Evolutionary conservation across 192 early-diverging fungal species (phyloP).

Genomic region (Coemansia sp.): DNA sequence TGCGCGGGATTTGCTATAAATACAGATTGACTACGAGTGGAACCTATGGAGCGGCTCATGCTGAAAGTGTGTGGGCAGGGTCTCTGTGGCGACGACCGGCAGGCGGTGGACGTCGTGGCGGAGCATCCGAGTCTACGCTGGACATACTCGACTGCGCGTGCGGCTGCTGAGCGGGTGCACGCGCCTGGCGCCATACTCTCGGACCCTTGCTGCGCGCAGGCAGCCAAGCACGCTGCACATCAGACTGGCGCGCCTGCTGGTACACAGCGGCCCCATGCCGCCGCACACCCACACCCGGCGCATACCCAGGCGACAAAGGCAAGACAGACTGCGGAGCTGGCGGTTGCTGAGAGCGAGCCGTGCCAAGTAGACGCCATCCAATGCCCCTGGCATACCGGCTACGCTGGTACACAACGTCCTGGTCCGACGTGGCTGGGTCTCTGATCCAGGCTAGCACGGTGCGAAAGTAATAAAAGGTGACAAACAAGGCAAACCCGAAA

Average conservation of each 20-base stretch:
- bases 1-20: too few species aligned
- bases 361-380: slow-evolving; percentile 12
- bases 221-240: slow-evolving; percentile 30
- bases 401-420: slow-evolving; percentile 10
- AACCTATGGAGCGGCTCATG: too few species aligned
- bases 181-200: slow-evolving; percentile 41
- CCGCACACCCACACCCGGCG: too few species aligned
- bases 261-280: too few species aligned
- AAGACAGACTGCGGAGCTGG: neutral
- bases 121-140: neutral
- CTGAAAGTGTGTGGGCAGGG: too few species aligned
- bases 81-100: neutral
- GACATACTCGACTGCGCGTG: slow-evolving; percentile 1
- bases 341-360: slow-evolving; percentile 3
- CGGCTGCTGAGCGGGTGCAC: slow-evolving; percentile 9
- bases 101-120: neutral
- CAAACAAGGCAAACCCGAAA: slow-evolving; percentile 26
- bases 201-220: slow-evolving; percentile 22
- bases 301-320: too few species aligned
- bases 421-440: slow-evolving; percentile 27
- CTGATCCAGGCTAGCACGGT: slow-evolving; percentile 27
- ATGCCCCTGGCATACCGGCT: slow-evolving; percentile 1
- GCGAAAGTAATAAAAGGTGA: slow-evolving; percentile 44
- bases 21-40: too few species aligned
- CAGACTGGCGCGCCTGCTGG: too few species aligned